Conservation (phyloP, 73 alveolate genomes). For the Stentor coeruleus region DNA sequence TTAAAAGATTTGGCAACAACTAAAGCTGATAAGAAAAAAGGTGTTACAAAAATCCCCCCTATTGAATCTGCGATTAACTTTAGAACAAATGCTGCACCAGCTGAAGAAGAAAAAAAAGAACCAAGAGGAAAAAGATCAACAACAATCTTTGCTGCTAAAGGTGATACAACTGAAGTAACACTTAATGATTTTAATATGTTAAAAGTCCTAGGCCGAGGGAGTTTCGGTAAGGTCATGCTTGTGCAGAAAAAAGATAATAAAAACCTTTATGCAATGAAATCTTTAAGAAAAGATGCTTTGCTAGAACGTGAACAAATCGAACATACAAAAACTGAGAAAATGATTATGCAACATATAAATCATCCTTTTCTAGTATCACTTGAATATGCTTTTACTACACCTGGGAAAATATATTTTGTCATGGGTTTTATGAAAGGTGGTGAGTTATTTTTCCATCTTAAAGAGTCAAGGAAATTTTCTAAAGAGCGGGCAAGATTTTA, state of each 20-base stretch:
- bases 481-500: slow-evolving; percentile 83
- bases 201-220: slow-evolving; percentile 82
- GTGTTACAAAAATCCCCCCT: slow-evolving; percentile 56
- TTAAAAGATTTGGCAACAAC: slow-evolving; percentile 65
- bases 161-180: slow-evolving; percentile 40
- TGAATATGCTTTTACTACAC: slow-evolving; percentile 84
- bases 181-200: slow-evolving; percentile 56
- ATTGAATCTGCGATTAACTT: slow-evolving; percentile 12
- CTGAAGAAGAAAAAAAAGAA: slow-evolving; percentile 20
- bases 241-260: slow-evolving; percentile 59
- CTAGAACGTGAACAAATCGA: slow-evolving; percentile 81
- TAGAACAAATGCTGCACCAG: neutral
- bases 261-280: slow-evolving; percentile 80
- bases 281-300: slow-evolving; percentile 78
- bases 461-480: slow-evolving; percentile 63
- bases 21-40: slow-evolving; percentile 59
- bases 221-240: slow-evolving; percentile 84
- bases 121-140: slow-evolving; percentile 25
- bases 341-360: slow-evolving; percentile 66
- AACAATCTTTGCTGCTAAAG: slow-evolving; percentile 44
- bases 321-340: slow-evolving; percentile 80
- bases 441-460: slow-evolving; percentile 83
- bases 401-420: slow-evolving; percentile 78
- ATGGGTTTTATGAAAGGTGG: slow-evolving; percentile 93
- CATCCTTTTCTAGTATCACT: slow-evolving; percentile 84